Percentiles rank a stretch among this genome's conserved stretches.
phyloP scores from a whole-genome alignment of 106 monocot species.

The Dendrobium chrysotoxum region DNA sequence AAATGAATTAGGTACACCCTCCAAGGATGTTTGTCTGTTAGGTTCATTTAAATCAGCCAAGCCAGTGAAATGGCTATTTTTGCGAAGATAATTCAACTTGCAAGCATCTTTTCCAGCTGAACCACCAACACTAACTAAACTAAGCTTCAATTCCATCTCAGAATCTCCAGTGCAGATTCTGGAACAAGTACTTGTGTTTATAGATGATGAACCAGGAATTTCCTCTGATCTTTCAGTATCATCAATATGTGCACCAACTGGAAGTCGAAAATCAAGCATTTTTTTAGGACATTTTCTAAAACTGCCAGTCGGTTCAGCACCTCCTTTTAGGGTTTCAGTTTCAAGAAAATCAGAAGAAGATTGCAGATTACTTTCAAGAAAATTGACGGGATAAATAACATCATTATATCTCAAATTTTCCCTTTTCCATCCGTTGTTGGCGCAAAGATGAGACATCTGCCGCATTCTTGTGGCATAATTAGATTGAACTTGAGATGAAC shows the following conservation, averaged over 20 bases:
- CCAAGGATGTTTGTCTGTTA: conserved; percentile 11
- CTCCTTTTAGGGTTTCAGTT: conserved; percentile 13
- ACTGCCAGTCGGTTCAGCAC: conserved; percentile 4
- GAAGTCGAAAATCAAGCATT: conserved; percentile 57
- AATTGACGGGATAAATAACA: conserved; percentile 15
- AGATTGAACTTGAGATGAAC: conserved; percentile 25
- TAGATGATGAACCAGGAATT: conserved; percentile 13
- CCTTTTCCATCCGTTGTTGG: conserved; percentile 5
- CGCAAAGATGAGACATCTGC: conserved; percentile 10
- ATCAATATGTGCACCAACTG: conserved; percentile 42
- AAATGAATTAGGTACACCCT: conserved; percentile 20
- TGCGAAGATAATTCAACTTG: conserved; percentile 5
- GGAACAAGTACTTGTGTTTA: conserved; percentile 7
- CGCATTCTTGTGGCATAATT: conserved; percentile 2
- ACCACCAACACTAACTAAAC: conserved; percentile 9
- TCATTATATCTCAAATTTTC: not conserved
- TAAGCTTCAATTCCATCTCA: conserved; percentile 23
- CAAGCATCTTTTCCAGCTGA: conserved; percentile 1
- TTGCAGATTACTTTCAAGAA: conserved; percentile 25
- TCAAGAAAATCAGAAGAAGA: conserved; percentile 8
- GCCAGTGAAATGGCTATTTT: not conserved
- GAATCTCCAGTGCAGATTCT: not conserved
- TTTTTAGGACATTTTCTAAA: conserved; percentile 13
- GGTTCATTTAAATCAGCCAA: conserved; percentile 62
- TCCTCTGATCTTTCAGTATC: conserved; percentile 15